phyloP scores from a whole-genome alignment of 306 rosid genomes.

The Betula pendula region DNA sequence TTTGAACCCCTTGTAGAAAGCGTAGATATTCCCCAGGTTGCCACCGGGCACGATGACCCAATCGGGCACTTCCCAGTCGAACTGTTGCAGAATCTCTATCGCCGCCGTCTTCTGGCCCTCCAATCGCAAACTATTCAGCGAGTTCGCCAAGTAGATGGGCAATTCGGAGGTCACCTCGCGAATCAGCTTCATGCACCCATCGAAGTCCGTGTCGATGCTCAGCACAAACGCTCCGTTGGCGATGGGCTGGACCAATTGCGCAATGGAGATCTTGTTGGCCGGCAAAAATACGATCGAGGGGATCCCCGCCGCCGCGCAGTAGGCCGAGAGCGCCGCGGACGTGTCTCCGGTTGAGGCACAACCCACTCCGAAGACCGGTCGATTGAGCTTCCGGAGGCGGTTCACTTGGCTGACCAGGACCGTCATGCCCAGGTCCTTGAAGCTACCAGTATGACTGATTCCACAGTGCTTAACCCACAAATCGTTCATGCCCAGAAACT shows the following conservation, averaged over 20 bases:
- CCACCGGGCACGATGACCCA: conserved; percentile 92
- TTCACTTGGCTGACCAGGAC: conserved; percentile 81
- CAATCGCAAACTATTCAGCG: conserved; percentile 66
- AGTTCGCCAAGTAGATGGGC: conserved; percentile 81
- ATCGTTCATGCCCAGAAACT: conserved; percentile 76
- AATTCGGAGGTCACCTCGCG: conserved; percentile 69
- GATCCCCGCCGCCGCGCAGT: conserved; percentile 74
- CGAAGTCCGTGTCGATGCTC: conserved; percentile 79
- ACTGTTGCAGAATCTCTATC: conserved; percentile 77
- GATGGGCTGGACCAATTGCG: conserved; percentile 78
- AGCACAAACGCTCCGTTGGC: conserved; percentile 73
- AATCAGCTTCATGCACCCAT: conserved; percentile 83
- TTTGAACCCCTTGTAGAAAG: conserved; percentile 82
- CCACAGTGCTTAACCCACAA: conserved; percentile 89
- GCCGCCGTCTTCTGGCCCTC: conserved; percentile 92
- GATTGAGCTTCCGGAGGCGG: conserved; percentile 54
- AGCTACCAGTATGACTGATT: conserved; percentile 73
- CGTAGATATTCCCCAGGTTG: conserved; percentile 74
- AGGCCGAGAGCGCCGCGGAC: conserved; percentile 78
- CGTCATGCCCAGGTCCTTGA: conserved; percentile 86
- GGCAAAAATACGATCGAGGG: conserved; percentile 88
- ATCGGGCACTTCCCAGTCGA: conserved; percentile 84
- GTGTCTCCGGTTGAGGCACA: conserved; percentile 88
- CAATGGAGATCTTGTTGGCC: conserved; percentile 74
- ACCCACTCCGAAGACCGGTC: conserved; percentile 72